Evolutionary conservation across 495 filamentous ascomycete species (phyloP).

Genomic region (Neurospora pannonica): DNA sequence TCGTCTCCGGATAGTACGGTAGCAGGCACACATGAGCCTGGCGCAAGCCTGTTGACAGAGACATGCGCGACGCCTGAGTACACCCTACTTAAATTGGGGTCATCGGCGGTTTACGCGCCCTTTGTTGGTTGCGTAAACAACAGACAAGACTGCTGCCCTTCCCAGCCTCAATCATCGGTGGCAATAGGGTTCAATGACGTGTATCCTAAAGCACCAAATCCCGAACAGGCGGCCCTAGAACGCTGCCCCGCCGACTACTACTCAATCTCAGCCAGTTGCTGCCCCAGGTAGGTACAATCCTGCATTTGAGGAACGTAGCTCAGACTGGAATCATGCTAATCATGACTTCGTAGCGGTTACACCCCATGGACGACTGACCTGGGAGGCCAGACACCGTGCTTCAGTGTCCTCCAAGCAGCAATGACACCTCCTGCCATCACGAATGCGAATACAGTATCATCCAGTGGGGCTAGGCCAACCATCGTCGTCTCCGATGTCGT

Average conservation of each 20-base stretch:
- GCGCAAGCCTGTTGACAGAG: not conserved
- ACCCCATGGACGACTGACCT: slow-evolving; percentile 12
- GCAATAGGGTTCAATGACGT: not conserved
- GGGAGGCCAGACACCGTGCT: slow-evolving; percentile 14
- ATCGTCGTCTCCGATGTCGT: slow-evolving; percentile 5
- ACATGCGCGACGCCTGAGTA: slow-evolving; percentile 12
- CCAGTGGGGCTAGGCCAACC: slow-evolving; percentile 2
- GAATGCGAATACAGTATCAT: not conserved
- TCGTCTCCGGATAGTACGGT: not conserved
- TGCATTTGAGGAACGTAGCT: not conserved
- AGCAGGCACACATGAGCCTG: not conserved
- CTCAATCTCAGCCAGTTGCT: slow-evolving; percentile 12
- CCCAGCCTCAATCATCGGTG: not conserved
- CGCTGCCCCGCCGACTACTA: slow-evolving; percentile 14
- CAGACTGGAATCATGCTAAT: not conserved
- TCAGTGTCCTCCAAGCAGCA: slow-evolving; percentile 1
- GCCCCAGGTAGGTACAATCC: slow-evolving; percentile 10
- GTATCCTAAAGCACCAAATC: slow-evolving; percentile 5
- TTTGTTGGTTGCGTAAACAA: slow-evolving; percentile 16
- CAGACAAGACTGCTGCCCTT: slow-evolving; percentile 16
- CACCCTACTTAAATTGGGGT: slow-evolving; percentile 9
- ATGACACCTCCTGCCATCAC: slow-evolving; percentile 2
- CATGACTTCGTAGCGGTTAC: slow-evolving; percentile 7
- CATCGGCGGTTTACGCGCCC: slow-evolving; percentile 8
- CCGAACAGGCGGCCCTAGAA: slow-evolving; percentile 1